Evolutionary conservation across 2,329 filamentous ascomycete genomes (phyloP), one percentile per base, ranked within the genome.

Genomic region (Phyllosticta ampelicida): DNA sequence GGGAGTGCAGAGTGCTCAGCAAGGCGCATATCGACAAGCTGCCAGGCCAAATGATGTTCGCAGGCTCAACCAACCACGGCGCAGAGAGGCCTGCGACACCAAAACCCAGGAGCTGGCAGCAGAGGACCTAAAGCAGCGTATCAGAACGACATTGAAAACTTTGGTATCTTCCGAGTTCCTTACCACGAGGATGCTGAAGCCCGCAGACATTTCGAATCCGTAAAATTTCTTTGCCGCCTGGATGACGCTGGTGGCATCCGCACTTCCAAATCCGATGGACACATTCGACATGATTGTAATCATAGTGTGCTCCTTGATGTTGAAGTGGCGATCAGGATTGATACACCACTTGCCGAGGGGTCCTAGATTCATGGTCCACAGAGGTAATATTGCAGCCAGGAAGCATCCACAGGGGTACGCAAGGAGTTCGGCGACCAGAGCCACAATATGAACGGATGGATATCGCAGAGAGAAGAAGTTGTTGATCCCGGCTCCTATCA

Each of bases 171-270:
- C n/a, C n/a, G n/a, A 26, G 8, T 4, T 26, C 4, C 23, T 26
- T 8, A 26, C 58, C n/a, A 56, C 19, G 29, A 69, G 53, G 18
- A 67, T 55, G 51, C 65, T 63, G 54, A 67, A 67, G 9, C 58
- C 63, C 10, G 58, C 30, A 18, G 51, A 52, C 44, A 65, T 62
- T 9, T 62, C 62, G 54, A 67, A 5, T 60, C 85, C 76, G 68
- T 90, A 90, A 65, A 89, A 90, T 18, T 85, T 78, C 18, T 82
- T 73, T 70, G 89, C 86, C 0, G 86, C 86, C 1, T 89, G 75
- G 51, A 90, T 80, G 28, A 89, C 85, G 63, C 90, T 86, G 0
- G 86, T 89, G 0, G 86, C 85, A 64, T 90, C 90, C 3, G 86
- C 84, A 5, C 69, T 64, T n/a, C 65, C 65, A 44, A 67, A 68